Percentiles rank a stretch among this genome's conserved stretches.
These are phyloP conservation scores for Fraxinus excelsior DNA, from an alignment of 257 asterid species.

Conservation along the genomic window DNA sequence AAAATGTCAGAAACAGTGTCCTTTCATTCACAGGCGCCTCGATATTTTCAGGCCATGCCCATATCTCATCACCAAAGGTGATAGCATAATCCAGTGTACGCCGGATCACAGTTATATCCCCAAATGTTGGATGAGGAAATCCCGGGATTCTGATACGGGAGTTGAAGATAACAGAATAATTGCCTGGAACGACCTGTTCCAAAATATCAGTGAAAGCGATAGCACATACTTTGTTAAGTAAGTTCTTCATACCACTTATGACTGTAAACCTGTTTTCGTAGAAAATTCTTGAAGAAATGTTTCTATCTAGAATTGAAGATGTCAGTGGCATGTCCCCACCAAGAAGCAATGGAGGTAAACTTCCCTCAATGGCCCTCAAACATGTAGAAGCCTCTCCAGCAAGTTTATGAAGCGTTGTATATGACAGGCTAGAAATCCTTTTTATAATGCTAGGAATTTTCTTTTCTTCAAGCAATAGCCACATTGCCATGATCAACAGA, in stretches of 20 bases:
- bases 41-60: slow-evolving; percentile 15
- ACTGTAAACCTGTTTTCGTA: slow-evolving; percentile 16
- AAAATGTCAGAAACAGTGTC: slow-evolving; percentile 67
- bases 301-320: slow-evolving; percentile 1
- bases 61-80: slow-evolving; percentile 23
- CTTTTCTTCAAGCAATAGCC: slow-evolving; percentile 62
- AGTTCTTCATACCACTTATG: slow-evolving; percentile 12
- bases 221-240: slow-evolving; percentile 20
- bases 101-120: slow-evolving; percentile 12
- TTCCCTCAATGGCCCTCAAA: slow-evolving; percentile 36
- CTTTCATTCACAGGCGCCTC: slow-evolving; percentile 22
- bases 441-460: slow-evolving; percentile 27
- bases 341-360: not conserved
- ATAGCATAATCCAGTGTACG: slow-evolving; percentile 2
- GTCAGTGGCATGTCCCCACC: slow-evolving; percentile 3
- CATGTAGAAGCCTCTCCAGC: slow-evolving; percentile 59
- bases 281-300: not conserved
- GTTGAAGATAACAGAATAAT: not conserved
- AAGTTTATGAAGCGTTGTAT: slow-evolving; percentile 26
- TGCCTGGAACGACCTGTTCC: slow-evolving; percentile 11
- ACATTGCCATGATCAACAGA: slow-evolving; percentile 51
- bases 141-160: slow-evolving; percentile 18
- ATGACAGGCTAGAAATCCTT: not conserved
- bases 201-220: slow-evolving; percentile 21
- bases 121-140: slow-evolving; percentile 33